Evolutionary conservation across 306 rosid genomes (phyloP), one percentile per base, ranked within the genome.

Genomic region (Bauhinia variegata): DNA sequence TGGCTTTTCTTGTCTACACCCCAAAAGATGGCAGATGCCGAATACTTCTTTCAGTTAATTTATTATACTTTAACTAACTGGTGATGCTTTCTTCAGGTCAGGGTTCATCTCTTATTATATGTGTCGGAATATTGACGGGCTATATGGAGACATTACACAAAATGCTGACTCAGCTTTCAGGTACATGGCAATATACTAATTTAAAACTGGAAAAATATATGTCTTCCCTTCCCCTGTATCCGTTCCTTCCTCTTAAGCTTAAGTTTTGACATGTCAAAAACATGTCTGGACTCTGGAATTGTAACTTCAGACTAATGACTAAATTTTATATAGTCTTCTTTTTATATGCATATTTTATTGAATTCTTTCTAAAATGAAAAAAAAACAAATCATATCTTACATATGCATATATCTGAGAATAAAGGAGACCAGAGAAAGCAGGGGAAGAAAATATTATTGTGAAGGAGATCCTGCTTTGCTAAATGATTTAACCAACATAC

Each of bases 111-210:
- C 82, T 90, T 56, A 88, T 93, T 70, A 85, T 93, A 63, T 93
- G 99, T 28, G 96, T 93, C 42, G 96, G 93, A 75, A 93, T 93
- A 79, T 78, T 93, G 85, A 86, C 89, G 34, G 97, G 99, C 68
- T 93, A 93, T 76, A 88, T 89, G 63, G 99, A 90, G 79, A 93
- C 95, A 11, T 61, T 90, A 71, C 74, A 88, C 85, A 93, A 88
- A 75, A 93, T 93, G 99, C 56, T 93, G 83, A 84, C 84, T 57
- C 97, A 86, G 86, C 95, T 90, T 55, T 90, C 97, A 78, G 97
- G 99, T 85, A 83, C 81, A 67, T 70, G 77, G 65, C 67, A 67
- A 14, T 37, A 73, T 57, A 62, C 62, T 57, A 63, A 60, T 67
- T 48, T 34, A 58, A 54, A 54, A 52, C 65, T 72, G 63, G 42